These are phyloP conservation scores for Mucuna pruriens DNA, from an alignment of 306 rosid genomes.

Conservation along the genomic window DNA sequence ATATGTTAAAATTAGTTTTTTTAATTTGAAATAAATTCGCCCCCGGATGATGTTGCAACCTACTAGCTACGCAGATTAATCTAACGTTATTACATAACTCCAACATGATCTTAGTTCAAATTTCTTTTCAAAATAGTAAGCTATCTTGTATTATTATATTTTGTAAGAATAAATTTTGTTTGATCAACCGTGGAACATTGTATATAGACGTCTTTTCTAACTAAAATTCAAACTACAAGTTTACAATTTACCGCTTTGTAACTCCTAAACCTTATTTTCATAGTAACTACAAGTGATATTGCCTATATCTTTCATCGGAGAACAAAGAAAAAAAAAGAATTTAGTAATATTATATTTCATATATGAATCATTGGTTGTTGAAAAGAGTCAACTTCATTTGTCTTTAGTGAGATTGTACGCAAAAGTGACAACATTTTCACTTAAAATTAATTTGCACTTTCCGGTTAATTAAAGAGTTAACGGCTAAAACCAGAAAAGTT, in stretches of 20 bases:
- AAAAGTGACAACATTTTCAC: not conserved
- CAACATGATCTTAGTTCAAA: not conserved
- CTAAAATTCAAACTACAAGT: too few relatives aligned
- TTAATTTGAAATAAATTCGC: not conserved
- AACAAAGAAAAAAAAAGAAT: not conserved
- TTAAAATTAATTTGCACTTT: not conserved
- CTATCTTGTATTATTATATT: too few relatives aligned
- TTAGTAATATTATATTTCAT: not conserved
- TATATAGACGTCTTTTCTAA: too few relatives aligned
- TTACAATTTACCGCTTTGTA: too few relatives aligned
- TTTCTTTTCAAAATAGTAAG: too few relatives aligned
- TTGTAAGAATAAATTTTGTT: too few relatives aligned
- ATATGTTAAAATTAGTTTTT: too few relatives aligned
- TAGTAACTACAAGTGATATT: not conserved
- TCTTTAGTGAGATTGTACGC: not conserved
- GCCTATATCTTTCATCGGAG: not conserved
- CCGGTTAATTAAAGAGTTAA: not conserved
- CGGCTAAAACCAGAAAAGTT: too few relatives aligned
- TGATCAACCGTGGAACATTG: too few relatives aligned
- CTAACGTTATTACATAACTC: not conserved
- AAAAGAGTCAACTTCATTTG: not conserved
- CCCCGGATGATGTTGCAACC: not conserved
- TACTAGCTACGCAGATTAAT: not conserved
- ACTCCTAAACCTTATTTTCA: not conserved
- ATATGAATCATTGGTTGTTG: not conserved